Evolutionary conservation across 2,329 filamentous ascomycete genomes (phyloP).

Genomic region (Aspergillus viridinutans): DNA sequence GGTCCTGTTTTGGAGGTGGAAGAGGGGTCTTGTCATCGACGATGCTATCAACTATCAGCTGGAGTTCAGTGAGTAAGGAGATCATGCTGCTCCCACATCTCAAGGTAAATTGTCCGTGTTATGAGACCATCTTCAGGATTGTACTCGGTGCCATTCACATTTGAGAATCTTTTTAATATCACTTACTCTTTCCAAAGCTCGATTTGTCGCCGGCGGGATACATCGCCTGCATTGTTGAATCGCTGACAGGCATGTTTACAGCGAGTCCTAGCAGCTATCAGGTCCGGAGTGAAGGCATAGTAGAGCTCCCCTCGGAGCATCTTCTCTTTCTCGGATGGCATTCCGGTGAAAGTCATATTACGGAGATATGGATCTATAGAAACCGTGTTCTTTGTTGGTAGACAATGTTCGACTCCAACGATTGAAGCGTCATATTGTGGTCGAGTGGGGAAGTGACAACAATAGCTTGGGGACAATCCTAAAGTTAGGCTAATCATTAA

Average conservation of each 20-base stretch:
- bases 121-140: background rate
- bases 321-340: slow-evolving; percentile 26
- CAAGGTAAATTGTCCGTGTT: background rate
- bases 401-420: background rate
- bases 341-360: background rate
- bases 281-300: slow-evolving; percentile 65
- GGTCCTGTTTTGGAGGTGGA: slow-evolving; percentile 54
- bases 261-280: slow-evolving; percentile 59
- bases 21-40: slow-evolving; percentile 59
- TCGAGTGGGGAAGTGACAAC: background rate
- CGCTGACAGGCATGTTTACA: slow-evolving; percentile 58
- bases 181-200: slow-evolving; percentile 70
- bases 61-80: background rate
- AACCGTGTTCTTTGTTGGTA: slow-evolving; percentile 2
- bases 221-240: slow-evolving; percentile 62
- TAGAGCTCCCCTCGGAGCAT: slow-evolving; percentile 70
- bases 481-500: background rate
- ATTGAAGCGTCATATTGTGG: background rate
- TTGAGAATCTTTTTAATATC: background rate
- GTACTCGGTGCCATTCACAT: background rate
- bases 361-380: slow-evolving; percentile 12
- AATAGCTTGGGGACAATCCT: background rate
- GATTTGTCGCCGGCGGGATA: slow-evolving; percentile 58
- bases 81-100: background rate
- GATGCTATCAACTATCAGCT: slow-evolving; percentile 47